Percentiles rank a stretch among this genome's conserved stretches.
phyloP scores from a whole-genome alignment of 345 rosid genomes.

The Jatropha curcas region DNA sequence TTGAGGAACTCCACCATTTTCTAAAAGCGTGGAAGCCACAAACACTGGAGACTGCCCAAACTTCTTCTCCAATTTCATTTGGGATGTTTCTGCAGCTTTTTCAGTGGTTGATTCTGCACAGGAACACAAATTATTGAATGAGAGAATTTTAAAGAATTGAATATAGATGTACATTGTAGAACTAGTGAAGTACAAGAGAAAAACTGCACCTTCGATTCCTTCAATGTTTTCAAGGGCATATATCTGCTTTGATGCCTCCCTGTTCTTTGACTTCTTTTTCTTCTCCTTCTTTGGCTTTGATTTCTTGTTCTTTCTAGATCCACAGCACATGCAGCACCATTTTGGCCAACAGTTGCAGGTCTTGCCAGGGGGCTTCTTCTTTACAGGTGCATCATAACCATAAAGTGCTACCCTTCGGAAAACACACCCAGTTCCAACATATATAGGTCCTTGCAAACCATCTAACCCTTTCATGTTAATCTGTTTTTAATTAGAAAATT shows the following conservation, averaged over 20 bases:
- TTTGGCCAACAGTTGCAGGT: conserved; percentile 97
- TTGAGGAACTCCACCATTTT: conserved; percentile 77
- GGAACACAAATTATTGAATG: conserved; percentile 2
- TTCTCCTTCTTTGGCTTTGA: conserved; percentile 57
- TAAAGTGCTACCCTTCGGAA: conserved; percentile 94
- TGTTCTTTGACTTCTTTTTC: conserved; percentile 59
- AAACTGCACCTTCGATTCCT: conserved; percentile 56
- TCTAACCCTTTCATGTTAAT: conserved; percentile 99
- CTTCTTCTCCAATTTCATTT: conserved; percentile 82
- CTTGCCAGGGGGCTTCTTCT: conserved; percentile 85
- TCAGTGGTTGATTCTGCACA: conserved; percentile 44
- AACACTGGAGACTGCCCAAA: conserved; percentile 95
- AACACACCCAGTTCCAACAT: conserved; percentile 97
- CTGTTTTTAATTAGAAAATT: conserved; percentile 41
- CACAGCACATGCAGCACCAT: conserved; percentile 81
- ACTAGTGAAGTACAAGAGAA: background rate
- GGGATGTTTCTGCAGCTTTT: conserved; percentile 55
- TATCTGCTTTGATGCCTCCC: conserved; percentile 88
- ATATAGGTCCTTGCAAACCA: conserved; percentile 96
- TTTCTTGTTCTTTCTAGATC: conserved; percentile 73
- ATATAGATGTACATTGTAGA: background rate
- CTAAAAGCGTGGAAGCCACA: conserved; percentile 65
- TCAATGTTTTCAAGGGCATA: conserved; percentile 87
- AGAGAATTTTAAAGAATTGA: background rate
- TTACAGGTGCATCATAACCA: conserved; percentile 84